Evolutionary conservation across 495 filamentous ascomycete genomes (phyloP).

Genomic region (Penicillium angulare): DNA sequence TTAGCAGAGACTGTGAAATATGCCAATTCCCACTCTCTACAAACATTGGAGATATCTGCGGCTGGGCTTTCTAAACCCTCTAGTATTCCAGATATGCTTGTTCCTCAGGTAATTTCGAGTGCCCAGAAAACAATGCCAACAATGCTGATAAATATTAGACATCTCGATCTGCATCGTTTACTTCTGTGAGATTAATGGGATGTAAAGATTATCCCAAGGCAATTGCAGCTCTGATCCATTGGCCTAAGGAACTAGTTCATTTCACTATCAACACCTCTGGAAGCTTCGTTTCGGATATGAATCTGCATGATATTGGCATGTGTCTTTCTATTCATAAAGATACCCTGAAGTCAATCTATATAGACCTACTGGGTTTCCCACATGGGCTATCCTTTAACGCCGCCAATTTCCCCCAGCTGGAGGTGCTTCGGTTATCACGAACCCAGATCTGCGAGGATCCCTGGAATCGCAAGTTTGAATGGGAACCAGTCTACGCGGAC

Average conservation of each 20-base stretch:
- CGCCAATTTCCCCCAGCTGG: conserved; percentile 1
- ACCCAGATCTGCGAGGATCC: conserved; percentile 7
- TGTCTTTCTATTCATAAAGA: conserved; percentile 10
- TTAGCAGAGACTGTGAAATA: conserved; percentile 2
- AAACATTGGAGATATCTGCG: background rate
- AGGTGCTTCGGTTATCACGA: conserved; percentile 6
- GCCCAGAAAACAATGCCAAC: background rate
- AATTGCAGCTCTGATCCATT: conserved; percentile 5
- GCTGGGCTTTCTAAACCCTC: background rate
- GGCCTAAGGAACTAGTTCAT: conserved; percentile 4
- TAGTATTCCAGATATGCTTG: background rate
- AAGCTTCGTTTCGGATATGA: conserved; percentile 1
- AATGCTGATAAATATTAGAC: background rate
- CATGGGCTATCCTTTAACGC: conserved; percentile 4
- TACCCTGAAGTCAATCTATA: conserved; percentile 2
- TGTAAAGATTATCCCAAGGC: conserved; percentile 9
- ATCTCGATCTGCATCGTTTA: conserved; percentile 7
- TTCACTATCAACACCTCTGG: conserved; percentile 11
- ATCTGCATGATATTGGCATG: background rate
- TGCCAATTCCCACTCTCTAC: background rate
- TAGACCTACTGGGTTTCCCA: conserved; percentile 2
- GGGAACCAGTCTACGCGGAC: conserved; percentile 3
- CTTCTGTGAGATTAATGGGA: background rate
- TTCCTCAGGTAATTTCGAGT: conserved; percentile 3
- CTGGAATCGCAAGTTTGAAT: background rate